These are phyloP conservation scores for Euryodendron excelsum DNA, from an alignment of 148 eudicot species.

Conservation along the genomic window DNA sequence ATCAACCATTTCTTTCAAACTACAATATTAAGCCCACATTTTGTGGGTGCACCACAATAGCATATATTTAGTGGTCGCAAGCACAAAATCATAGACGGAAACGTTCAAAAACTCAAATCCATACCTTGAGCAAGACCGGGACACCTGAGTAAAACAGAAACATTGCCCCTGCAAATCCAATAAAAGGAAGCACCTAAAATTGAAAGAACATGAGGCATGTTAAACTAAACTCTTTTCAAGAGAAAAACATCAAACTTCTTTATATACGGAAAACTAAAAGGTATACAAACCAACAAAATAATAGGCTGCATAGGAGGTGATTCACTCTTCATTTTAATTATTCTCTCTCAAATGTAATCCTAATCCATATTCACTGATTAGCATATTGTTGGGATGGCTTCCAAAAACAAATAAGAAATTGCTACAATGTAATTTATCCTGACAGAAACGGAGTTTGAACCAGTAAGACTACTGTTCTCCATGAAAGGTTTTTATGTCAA, in stretches of 20 bases:
- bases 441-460: not conserved
- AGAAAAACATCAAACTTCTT: not conserved
- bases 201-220: not conserved
- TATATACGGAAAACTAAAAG: not conserved
- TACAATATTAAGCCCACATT: not conserved
- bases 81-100: conserved; percentile 3
- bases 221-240: not conserved
- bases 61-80: not conserved
- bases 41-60: not conserved
- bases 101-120: not conserved
- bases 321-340: not conserved
- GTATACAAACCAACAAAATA: not conserved
- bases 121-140: conserved; percentile 79
- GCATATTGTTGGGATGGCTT: not conserved
- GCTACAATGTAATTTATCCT: not conserved
- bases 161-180: conserved; percentile 79
- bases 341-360: not conserved
- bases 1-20: not conserved
- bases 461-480: not conserved
- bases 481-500: not conserved
- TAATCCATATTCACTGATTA: not conserved
- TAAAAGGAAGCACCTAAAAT: conserved; percentile 65
- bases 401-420: not conserved
- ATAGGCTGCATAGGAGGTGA: not conserved
- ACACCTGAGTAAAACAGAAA: conserved; percentile 84